Base-by-base conservation (phyloP, 495 filamentous ascomycete species). In the Saxophila tyrrhenica region DNA sequence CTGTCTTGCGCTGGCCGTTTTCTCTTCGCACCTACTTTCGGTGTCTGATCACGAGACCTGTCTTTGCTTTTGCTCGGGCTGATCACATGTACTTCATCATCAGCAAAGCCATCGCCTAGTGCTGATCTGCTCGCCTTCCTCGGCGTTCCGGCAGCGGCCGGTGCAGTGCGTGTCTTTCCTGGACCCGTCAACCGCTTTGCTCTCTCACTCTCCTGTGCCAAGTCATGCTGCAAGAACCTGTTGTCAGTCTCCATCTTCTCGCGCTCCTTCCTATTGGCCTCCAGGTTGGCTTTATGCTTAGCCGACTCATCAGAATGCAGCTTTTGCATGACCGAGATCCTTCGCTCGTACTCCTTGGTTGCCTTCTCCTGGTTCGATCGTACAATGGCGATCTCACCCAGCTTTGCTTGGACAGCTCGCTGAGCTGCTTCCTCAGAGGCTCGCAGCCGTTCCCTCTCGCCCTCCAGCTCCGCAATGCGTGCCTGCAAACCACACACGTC, bases 71-170 rank as follows among this genome's bases (percentile, higher is more conserved):
- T 82, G 52, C 72, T 78, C 0, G 80, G 80, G 23, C 80, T 84
- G 8, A 73, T 61, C 53, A 77, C 67, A 22, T 75, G 64, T 41
- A 87, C 78, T 57, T 88, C 84, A 41, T 82, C 77, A 54, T 88
- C 82, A 45, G 85, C 80, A 59, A 88, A 88, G 22, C 84, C 84
- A 72, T 88, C 84, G 21, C 83, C 70, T 39, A 79, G 76, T 0
- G 75, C 73, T 11, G 77, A 69, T n/a, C 66, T 62, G 56, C 70
- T 77, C 22, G 65, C 65, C 64, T 81, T 84, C 51, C 72, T 80
- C 5, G 84, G 84, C 2, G 84, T 87, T 1, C 70, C 66, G 0
- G 69, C 69, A 2, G 70, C 69, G 47, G 59, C 71, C 0, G 17
- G 42, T 3, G 48, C 13, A 17, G 39, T 20, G 51, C 71, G 69